Conservation (phyloP, 1,284 basidiomycete genomes). For the Thecaphora frezii region DNA sequence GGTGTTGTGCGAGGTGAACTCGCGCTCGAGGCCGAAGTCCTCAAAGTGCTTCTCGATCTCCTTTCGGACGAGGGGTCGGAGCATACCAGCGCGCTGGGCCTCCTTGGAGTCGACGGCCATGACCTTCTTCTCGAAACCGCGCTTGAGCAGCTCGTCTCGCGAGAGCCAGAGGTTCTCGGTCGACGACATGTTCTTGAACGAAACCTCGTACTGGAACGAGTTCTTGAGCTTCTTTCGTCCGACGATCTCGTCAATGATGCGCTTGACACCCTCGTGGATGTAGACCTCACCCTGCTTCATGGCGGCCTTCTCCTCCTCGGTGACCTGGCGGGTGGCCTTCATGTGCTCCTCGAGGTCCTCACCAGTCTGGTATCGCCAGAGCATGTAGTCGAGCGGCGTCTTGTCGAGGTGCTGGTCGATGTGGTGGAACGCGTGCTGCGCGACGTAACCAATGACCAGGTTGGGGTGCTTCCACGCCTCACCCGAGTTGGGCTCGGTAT, state of each 20-base stretch:
- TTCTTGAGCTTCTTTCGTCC: conserved; percentile 59
- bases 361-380: conserved; percentile 60
- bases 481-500: conserved; percentile 57
- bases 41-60: conserved; percentile 60
- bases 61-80: conserved; percentile 56
- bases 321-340: conserved; percentile 50
- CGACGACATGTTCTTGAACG: conserved; percentile 59
- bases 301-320: conserved; percentile 47
- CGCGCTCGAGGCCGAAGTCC: conserved; percentile 58
- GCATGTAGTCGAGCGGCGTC: conserved; percentile 60
- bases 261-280: conserved; percentile 58
- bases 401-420: conserved; percentile 60
- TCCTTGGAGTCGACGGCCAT: conserved; percentile 54
- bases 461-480: conserved; percentile 60
- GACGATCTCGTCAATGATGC: conserved; percentile 57
- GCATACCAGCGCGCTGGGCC: conserved; percentile 56
- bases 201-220: conserved; percentile 59
- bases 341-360: conserved; percentile 59
- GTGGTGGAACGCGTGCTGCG: conserved; percentile 60
- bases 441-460: conserved; percentile 59
- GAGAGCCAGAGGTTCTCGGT: conserved; percentile 58
- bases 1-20: conserved; percentile 60
- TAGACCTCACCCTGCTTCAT: conserved; percentile 58
- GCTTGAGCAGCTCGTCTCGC: conserved; percentile 54
- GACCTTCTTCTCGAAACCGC: conserved; percentile 57